phyloP scores from a whole-genome alignment of 2,329 filamentous ascomycete species.

The Colletotrichum karsti region DNA sequence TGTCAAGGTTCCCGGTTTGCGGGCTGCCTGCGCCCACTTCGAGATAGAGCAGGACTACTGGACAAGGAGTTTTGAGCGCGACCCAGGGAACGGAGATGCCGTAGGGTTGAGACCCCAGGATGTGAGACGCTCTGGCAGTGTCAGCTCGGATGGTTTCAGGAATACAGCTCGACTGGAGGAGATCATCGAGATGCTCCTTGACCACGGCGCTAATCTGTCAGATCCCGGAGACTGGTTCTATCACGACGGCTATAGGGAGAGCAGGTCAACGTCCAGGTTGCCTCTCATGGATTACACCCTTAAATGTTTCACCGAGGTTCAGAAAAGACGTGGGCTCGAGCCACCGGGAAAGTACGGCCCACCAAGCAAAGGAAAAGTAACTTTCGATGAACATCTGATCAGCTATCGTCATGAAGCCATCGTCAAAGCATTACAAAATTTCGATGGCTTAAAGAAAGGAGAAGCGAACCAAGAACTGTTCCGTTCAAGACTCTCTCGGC shows the following conservation, averaged over 20 bases:
- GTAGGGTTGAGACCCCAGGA: background rate
- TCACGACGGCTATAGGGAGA: background rate
- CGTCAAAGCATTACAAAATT: constrained; percentile 21
- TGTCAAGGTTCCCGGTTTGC: background rate
- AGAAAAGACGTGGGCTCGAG: background rate
- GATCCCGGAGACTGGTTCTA: background rate
- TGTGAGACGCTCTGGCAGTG: background rate
- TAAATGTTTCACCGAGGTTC: background rate
- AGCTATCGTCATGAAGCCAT: background rate
- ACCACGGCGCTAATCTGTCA: constrained; percentile 24
- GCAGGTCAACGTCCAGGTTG: background rate
- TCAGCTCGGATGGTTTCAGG: background rate
- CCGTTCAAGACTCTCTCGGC: background rate
- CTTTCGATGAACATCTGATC: background rate
- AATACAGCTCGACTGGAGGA: constrained; percentile 31
- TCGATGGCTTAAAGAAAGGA: background rate
- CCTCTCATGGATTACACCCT: background rate
- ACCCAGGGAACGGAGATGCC: background rate
- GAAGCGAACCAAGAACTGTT: background rate
- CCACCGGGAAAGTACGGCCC: too few species aligned
- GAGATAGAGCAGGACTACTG: constrained; percentile 21
- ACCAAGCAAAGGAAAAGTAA: fast-evolving
- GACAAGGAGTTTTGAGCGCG: background rate
- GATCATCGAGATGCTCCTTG: constrained; percentile 34
- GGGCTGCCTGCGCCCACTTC: constrained; percentile 30